Base-by-base conservation (phyloP, 2,329 filamentous ascomycete species). In the Cercospora sesami region DNA sequence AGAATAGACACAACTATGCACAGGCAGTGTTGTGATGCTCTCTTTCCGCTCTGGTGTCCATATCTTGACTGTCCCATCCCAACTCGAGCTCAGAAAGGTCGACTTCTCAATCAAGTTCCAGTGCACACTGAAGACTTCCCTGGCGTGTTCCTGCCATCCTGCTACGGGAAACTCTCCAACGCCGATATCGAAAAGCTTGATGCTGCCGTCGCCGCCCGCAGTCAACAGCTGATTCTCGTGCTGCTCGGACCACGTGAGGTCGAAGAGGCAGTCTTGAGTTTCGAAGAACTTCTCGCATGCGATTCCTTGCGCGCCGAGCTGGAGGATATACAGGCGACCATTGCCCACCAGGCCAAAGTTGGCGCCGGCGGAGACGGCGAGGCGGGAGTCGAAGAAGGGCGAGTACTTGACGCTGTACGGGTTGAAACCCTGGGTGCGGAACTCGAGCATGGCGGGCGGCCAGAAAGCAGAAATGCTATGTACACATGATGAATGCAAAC, bases 271-370 rank as follows among this genome's bases (percentile, higher is more conserved):
- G 80, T 99, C 95, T 83, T 98, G 96, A 10, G 95, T 99, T 77
- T 97, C 94, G 82, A 94, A 99, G 78, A 87, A 90, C 84, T 95
- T 96, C 79, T 96, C 89, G 60, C 93, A 87, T 64, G 91, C 88
- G 67, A 97, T 91, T 9, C 95, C 95, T 68, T 91, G 88, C 0
- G 92, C 86, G 3, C 93, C 96, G 71, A 99, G 82, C 31, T 90
- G 91, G 28, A 98, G 85, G 67, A 94, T 89, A 77, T 92, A 98
- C 0, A 98, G 82, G 53, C 94, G 89, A 10, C 95, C 95, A 83
- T 99, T 99, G 59, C 95, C 95, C 39, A 99, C 94, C 45, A 99
- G 91, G 45, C 95, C 95, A 82, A 95, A 99, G 84, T 99, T 98
- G 71, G 94, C 89, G n/a, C 93, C 91, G 1, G 91, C 87, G 31